Evolutionary conservation across 345 rosid genomes (phyloP), one percentile per base, ranked within the genome.

Genomic region (Streptanthus diversifolius): DNA sequence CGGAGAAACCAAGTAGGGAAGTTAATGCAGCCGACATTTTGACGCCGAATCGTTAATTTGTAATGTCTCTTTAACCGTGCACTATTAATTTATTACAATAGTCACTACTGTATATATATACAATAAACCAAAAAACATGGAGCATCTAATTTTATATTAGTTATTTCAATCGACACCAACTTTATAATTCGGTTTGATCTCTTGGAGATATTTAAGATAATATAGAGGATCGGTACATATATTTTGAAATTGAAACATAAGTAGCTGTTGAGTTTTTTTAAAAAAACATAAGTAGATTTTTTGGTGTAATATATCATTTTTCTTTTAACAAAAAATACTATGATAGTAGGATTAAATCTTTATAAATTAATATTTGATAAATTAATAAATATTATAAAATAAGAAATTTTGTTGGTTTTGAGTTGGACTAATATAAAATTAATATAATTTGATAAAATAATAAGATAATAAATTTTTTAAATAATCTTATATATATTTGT

Each of bases 21-120:
- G 32, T 76, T 68, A 62, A 76, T 62, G 70, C 59, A 69, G 75
- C 79, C 79, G 79, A 62, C 17, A 35, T 68, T 68, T 69, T 69
- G 71, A 69, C 75, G 64, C 44, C 54, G 19, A 17, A 5, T 49
- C 0, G n/a, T 75, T 7, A 35, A 11, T 68, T n/a, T 75, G 25
- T 41, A 52, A 30, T 68, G 56, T 52, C 69, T 75, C 63, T 66
- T 48, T 57, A 66, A 74, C 61, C 70, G 76, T 43, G 70, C 56
- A 43, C 2, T 22, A 40, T 53, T 63, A 41, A 0, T 15, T 32
- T 44, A 68, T 32, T n/a, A 32, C 22, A 1, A 29, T 13, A 17
- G 18, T 48, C 21, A 25, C 24, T 7, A 17, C 24, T 25, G 18
- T 21, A 10, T 43, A 7, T 19, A 19, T 5, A 2, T 45, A 45